These are phyloP conservation scores for Tuber microsphaerosporum DNA, from an alignment of 495 filamentous ascomycete species.

Conservation along the genomic window DNA sequence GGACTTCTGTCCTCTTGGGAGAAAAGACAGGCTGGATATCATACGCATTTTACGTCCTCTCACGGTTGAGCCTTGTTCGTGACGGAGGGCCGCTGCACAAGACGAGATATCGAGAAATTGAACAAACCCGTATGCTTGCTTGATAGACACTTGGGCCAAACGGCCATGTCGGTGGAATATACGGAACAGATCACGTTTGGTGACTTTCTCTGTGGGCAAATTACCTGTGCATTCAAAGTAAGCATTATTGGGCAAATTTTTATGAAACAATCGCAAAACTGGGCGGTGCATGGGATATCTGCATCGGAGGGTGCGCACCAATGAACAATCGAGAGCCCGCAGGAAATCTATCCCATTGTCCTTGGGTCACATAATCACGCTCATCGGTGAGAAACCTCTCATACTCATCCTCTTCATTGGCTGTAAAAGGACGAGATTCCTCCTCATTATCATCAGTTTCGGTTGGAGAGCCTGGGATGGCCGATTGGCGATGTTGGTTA, in stretches of 20 bases:
- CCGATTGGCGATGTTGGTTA: constrained; percentile 37
- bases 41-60: constrained; percentile 86
- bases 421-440: constrained; percentile 39
- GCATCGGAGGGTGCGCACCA: constrained; percentile 54
- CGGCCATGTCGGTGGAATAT: constrained; percentile 79
- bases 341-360: constrained; percentile 90
- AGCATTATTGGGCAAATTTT: constrained; percentile 30
- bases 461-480: constrained; percentile 26
- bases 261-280: constrained; percentile 21
- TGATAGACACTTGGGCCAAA: constrained; percentile 90
- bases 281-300: constrained; percentile 26
- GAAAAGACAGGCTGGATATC: constrained; percentile 38
- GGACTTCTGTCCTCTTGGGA: constrained; percentile 13
- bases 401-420: constrained; percentile 57
- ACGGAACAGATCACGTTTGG: constrained; percentile 87
- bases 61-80: constrained; percentile 69
- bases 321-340: constrained; percentile 80
- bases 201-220: constrained; percentile 82
- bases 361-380: constrained; percentile 72
- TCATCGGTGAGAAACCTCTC: constrained; percentile 77
- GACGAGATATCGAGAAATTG: constrained; percentile 75
- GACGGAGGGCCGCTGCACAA: constrained; percentile 64
- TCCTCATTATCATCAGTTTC: constrained; percentile 36
- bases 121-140: constrained; percentile 94
- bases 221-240: constrained; percentile 59